These are phyloP conservation scores for Jamesozyma spencerorum DNA, from an alignment of 805 yeast genomes.

Conservation along the genomic window DNA sequence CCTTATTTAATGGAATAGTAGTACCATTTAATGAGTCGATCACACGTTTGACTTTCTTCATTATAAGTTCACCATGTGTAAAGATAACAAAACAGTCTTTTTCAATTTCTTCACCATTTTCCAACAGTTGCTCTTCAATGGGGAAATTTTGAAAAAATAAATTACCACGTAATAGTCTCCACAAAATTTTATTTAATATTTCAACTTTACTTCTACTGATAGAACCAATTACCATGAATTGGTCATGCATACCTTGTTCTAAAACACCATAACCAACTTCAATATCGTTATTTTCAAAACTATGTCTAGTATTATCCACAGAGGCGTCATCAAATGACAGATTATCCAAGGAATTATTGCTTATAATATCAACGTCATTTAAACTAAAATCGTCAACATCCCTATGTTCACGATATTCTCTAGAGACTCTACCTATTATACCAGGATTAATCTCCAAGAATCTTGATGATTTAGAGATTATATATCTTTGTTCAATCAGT, in stretches of 20 bases:
- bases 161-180: constrained; percentile 93
- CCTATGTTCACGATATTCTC: constrained; percentile 12
- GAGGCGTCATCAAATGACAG: constrained; percentile 18
- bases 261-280: constrained; percentile 5
- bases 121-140: constrained; percentile 59
- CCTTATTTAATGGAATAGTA: constrained; percentile 39
- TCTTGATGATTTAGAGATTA: constrained; percentile 39
- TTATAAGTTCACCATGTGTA: constrained; percentile 76
- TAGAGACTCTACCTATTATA: constrained; percentile 18
- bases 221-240: constrained; percentile 55
- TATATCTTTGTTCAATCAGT: constrained; percentile 64
- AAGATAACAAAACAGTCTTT: constrained; percentile 83
- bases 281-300: neutral
- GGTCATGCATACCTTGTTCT: constrained; percentile 19
- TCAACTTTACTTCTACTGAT: constrained; percentile 62
- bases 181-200: constrained; percentile 69
- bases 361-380: constrained; percentile 12
- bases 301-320: constrained; percentile 3
- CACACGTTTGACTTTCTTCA: constrained; percentile 66
- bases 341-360: constrained; percentile 22
- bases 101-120: constrained; percentile 44
- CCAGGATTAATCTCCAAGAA: constrained; percentile 38
- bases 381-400: constrained; percentile 21
- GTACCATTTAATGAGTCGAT: constrained; percentile 86
- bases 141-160: constrained; percentile 68